Evolutionary conservation across 2,329 filamentous ascomycete genomes (phyloP).

Genomic region (Xylaria sp.): DNA sequence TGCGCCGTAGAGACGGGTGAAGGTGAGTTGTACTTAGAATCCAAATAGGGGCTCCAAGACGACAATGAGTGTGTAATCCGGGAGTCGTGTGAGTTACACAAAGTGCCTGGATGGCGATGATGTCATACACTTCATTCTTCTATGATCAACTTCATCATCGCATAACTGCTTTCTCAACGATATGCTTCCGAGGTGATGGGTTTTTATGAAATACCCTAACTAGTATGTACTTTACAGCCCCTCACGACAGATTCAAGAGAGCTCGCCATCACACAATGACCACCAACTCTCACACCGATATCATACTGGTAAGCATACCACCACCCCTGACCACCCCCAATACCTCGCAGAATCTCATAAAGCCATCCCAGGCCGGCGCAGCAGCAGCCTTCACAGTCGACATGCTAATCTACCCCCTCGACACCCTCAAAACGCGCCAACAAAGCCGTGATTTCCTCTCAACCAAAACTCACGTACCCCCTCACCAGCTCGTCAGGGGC

Average conservation of each 20-base stretch:
- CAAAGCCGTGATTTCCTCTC: constrained; percentile 71
- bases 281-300: constrained; percentile 26
- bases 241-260: too few species aligned
- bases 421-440: constrained; percentile 82
- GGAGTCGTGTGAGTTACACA: too few species aligned
- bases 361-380: constrained; percentile 64
- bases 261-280: constrained; percentile 21
- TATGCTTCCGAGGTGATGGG: too few species aligned
- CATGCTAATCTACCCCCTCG: constrained; percentile 77
- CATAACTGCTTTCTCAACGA: not conserved
- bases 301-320: constrained; percentile 28
- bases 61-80: too few species aligned
- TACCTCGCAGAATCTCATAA: not conserved
- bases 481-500: constrained; percentile 55
- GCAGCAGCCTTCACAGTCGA: constrained; percentile 82
- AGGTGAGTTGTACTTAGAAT: not conserved
- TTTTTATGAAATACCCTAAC: too few species aligned
- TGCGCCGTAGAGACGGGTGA: too few species aligned
- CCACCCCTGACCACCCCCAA: not conserved
- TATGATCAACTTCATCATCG: not conserved
- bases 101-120: not conserved
- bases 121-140: constrained; percentile 12
- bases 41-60: too few species aligned
- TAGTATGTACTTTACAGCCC: too few species aligned
- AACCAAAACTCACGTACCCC: constrained; percentile 43